These are phyloP conservation scores for Tripterygium wilfordii DNA, from an alignment of 177 flowering plant genomes.

Conservation along the genomic window DNA sequence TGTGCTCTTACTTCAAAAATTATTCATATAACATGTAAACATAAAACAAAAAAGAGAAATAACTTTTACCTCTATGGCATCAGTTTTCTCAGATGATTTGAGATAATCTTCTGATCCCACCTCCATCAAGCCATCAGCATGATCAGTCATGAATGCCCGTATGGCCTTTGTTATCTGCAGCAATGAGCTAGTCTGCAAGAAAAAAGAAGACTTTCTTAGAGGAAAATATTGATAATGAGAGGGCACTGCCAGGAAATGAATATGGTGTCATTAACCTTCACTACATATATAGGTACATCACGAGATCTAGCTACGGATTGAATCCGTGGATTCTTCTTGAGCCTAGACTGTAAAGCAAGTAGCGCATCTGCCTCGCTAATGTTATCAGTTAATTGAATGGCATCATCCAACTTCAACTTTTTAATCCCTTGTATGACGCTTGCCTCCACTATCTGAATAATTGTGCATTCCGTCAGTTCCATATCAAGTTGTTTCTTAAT, in stretches of 20 bases:
- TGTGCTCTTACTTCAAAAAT: too few species aligned
- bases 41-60: neutral
- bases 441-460: constrained; percentile 69
- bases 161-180: constrained; percentile 67
- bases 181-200: constrained; percentile 65
- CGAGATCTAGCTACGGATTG: constrained; percentile 79
- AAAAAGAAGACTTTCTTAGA: neutral
- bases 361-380: constrained; percentile 88
- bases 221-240: neutral
- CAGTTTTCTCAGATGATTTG: constrained; percentile 56
- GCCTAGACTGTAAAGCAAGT: constrained; percentile 77
- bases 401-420: constrained; percentile 47
- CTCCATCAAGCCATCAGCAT: constrained; percentile 34
- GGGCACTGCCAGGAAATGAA: neutral
- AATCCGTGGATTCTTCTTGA: constrained; percentile 76
- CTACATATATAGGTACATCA: constrained; percentile 58
- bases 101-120: constrained; percentile 31
- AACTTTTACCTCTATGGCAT: constrained; percentile 78
- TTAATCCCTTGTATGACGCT: constrained; percentile 63
- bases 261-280: constrained; percentile 42
- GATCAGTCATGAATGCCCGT: constrained; percentile 44
- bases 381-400: constrained; percentile 64
- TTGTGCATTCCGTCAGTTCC: constrained; percentile 38
- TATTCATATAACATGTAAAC: too few species aligned
- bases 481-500: constrained; percentile 11